phyloP scores from a whole-genome alignment of 2,329 filamentous ascomycete species.

The Penicillium sp. region DNA sequence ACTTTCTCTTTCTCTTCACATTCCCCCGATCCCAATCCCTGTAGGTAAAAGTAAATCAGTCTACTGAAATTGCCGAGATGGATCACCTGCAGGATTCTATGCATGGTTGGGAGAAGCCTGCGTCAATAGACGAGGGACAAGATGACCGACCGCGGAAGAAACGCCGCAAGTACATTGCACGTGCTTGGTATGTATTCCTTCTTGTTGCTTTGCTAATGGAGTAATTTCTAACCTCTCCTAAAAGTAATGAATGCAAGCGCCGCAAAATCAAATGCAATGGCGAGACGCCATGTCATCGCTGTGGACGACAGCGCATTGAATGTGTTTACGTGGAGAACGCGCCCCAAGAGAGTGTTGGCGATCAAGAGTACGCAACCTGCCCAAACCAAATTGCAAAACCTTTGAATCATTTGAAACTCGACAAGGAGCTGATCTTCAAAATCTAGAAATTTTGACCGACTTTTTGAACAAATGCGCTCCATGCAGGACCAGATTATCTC shows the following conservation, averaged over 20 bases:
- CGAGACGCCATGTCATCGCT: conserved; percentile 61
- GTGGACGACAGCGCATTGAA: conserved; percentile 49
- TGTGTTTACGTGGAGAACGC: conserved; percentile 58
- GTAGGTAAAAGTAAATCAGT: neutral
- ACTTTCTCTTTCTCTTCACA: neutral
- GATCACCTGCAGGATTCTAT: neutral
- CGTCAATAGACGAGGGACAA: neutral
- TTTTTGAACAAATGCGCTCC: conserved; percentile 32
- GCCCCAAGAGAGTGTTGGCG: conserved; percentile 65
- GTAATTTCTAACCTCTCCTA: neutral
- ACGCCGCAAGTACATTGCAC: conserved; percentile 63
- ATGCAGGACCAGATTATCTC: conserved; percentile 69
- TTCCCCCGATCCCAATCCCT: no score
- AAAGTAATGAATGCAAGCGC: conserved; percentile 62
- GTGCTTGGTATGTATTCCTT: conserved; percentile 54
- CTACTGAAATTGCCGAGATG: neutral
- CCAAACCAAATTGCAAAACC: neutral
- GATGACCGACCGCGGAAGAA: conserved; percentile 52
- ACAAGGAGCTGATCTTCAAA: neutral
- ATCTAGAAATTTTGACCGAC: conserved; percentile 24
- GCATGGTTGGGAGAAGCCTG: neutral
- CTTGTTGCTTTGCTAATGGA: neutral
- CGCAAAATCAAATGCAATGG: conserved; percentile 68
- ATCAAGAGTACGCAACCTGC: conserved; percentile 62
- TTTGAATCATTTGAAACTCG: neutral